Evolutionary conservation across 768 basidiomycete genomes (phyloP).

Genomic region (Hygrocybe punicea): DNA sequence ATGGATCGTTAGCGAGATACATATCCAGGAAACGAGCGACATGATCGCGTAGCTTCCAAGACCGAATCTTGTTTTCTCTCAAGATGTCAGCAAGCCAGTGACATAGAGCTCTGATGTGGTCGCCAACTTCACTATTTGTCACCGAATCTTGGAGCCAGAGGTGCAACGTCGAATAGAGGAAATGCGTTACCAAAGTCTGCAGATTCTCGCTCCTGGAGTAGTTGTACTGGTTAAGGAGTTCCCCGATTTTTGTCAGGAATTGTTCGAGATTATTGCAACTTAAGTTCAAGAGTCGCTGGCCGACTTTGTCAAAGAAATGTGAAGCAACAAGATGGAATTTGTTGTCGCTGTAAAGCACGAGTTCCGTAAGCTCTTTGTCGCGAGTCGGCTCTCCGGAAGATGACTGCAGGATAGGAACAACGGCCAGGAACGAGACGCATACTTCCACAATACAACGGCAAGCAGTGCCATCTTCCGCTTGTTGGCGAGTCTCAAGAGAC

Average conservation of each 20-base stretch:
- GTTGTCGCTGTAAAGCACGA: conserved; percentile 48
- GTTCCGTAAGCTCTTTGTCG: conserved; percentile 57
- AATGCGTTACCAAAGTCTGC: conserved; percentile 52
- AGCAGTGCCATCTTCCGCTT: conserved; percentile 25
- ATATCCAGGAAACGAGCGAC: conserved; percentile 62
- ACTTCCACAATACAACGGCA: conserved; percentile 42
- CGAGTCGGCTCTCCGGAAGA: conserved; percentile 55
- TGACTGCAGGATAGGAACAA: conserved; percentile 62
- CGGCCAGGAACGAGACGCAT: conserved; percentile 59
- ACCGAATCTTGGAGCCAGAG: conserved; percentile 48
- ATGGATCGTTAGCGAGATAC: conserved; percentile 60
- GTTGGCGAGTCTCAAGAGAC: conserved; percentile 28
- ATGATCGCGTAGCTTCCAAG: conserved; percentile 67
- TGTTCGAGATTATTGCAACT: conserved; percentile 46
- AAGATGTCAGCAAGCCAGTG: conserved; percentile 52
- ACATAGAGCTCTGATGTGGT: conserved; percentile 48
- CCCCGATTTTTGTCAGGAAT: conserved; percentile 53
- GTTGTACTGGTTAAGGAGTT: conserved; percentile 51
- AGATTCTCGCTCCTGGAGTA: conserved; percentile 53
- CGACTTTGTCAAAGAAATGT: conserved; percentile 53
- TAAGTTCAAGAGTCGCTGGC: conserved; percentile 53
- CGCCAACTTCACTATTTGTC: conserved; percentile 36
- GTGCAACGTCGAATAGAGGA: conserved; percentile 61
- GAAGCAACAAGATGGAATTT: conserved; percentile 59
- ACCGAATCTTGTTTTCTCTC: conserved; percentile 40